Conservation (phyloP, 495 filamentous ascomycete species). For the Penicillium flavigenum region DNA sequence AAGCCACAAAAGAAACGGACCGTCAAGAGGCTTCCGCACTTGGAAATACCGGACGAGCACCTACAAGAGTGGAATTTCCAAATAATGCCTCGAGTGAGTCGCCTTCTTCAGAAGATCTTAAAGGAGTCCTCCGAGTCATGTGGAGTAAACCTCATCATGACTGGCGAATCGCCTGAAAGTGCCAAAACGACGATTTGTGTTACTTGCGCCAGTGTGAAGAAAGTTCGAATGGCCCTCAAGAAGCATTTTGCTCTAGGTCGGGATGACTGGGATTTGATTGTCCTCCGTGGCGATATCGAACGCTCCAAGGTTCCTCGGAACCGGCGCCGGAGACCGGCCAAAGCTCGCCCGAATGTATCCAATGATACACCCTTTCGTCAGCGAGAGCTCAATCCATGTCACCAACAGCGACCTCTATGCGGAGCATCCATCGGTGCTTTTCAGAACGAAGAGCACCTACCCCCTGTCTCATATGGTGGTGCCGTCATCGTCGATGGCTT, state of each 20-base stretch:
- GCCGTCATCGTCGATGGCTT: constrained; percentile 79
- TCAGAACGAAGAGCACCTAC: constrained; percentile 76
- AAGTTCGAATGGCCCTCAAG: constrained; percentile 67
- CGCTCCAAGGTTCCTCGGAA: constrained; percentile 60
- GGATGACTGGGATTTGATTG: constrained; percentile 55
- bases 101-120: constrained; percentile 63
- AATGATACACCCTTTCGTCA: constrained; percentile 35
- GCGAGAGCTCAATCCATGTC: constrained; percentile 44
- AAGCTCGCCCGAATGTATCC: constrained; percentile 31
- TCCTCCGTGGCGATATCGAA: constrained; percentile 67
- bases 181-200: constrained; percentile 75
- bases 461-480: constrained; percentile 87
- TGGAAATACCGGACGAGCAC: constrained; percentile 58
- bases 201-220: constrained; percentile 68
- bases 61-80: constrained; percentile 69
- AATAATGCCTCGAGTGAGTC: constrained; percentile 69
- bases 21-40: constrained; percentile 44
- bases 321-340: constrained; percentile 45
- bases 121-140: constrained; percentile 64
- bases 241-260: constrained; percentile 67
- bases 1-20: constrained; percentile 42
- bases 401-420: constrained; percentile 74
- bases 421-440: constrained; percentile 94
- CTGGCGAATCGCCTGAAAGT: constrained; percentile 63
- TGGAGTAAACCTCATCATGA: constrained; percentile 70